These are phyloP conservation scores for Neurospora sp. DNA, from an alignment of 495 filamentous ascomycete genomes.

Conservation along the genomic window DNA sequence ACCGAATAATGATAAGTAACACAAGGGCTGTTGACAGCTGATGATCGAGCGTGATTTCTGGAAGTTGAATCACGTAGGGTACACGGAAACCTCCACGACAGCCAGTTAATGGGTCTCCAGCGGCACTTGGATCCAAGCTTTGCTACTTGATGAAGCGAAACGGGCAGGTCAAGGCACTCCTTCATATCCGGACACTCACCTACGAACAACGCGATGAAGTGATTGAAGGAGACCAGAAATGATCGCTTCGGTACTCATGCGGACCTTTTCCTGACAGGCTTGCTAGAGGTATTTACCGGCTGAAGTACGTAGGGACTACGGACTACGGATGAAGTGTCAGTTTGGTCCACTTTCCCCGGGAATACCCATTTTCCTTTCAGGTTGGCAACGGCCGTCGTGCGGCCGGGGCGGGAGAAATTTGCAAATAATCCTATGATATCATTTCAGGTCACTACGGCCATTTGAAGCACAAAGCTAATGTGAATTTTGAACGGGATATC, in stretches of 20 bases:
- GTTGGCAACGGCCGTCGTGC: neutral
- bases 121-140: neutral
- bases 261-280: neutral
- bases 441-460: accelerated
- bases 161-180: neutral
- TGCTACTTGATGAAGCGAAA: neutral
- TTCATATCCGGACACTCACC: neutral
- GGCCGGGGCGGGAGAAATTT: neutral
- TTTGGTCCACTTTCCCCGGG: neutral
- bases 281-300: neutral
- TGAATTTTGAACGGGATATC: neutral
- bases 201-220: neutral
- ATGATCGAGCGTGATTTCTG: neutral
- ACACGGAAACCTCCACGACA: neutral
- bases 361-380: neutral
- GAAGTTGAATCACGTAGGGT: neutral
- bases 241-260: neutral
- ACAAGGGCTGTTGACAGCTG: neutral
- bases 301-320: neutral
- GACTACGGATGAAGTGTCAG: neutral
- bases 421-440: neutral
- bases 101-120: neutral
- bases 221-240: neutral
- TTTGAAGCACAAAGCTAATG: neutral
- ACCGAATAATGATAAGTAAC: neutral